phyloP scores from a whole-genome alignment of 345 rosid species.

The Dovyalis caffra region DNA sequence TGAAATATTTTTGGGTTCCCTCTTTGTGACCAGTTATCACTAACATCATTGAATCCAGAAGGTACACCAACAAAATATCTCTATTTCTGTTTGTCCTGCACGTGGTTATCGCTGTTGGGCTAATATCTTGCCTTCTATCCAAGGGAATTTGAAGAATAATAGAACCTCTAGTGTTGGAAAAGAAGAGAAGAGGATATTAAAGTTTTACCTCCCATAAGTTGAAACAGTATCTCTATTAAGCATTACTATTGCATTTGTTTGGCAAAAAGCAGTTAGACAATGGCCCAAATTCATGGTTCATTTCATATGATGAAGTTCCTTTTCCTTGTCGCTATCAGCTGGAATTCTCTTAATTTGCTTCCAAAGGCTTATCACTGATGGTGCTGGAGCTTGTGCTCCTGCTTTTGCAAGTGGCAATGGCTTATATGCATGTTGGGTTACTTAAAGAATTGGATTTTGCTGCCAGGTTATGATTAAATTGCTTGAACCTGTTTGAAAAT shows the following conservation, averaged over 20 bases:
- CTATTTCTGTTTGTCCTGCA: conserved; percentile 67
- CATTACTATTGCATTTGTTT: conserved; percentile 68
- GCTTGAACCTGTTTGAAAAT: conserved; percentile 64
- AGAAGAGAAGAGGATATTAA: conserved; percentile 54
- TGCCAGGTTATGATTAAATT: conserved; percentile 54
- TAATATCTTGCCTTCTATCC: conserved; percentile 76
- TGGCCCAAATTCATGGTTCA: conserved; percentile 86
- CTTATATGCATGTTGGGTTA: conserved; percentile 87
- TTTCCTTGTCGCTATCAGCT: conserved; percentile 62
- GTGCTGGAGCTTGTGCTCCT: conserved; percentile 67
- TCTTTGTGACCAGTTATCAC: conserved; percentile 38
- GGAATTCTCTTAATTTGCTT: conserved; percentile 91
- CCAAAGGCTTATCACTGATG: conserved; percentile 77
- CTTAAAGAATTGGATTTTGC: conserved; percentile 59
- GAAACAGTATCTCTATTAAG: conserved; percentile 78
- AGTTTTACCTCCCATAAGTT: conserved; percentile 71
- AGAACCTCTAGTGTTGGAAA: conserved; percentile 40
- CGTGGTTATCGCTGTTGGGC: conserved; percentile 50
- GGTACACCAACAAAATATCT: conserved; percentile 70
- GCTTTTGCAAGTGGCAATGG: conserved; percentile 83
- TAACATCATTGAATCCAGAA: conserved; percentile 67
- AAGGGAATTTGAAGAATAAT: conserved; percentile 81
- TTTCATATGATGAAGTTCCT: conserved; percentile 76
- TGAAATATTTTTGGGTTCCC: neutral
- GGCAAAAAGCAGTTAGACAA: conserved; percentile 69